Percentiles rank a stretch among this genome's conserved stretches.
These are phyloP conservation scores for Russula sp. DNA, from an alignment of 768 basidiomycete genomes.

Conservation along the genomic window DNA sequence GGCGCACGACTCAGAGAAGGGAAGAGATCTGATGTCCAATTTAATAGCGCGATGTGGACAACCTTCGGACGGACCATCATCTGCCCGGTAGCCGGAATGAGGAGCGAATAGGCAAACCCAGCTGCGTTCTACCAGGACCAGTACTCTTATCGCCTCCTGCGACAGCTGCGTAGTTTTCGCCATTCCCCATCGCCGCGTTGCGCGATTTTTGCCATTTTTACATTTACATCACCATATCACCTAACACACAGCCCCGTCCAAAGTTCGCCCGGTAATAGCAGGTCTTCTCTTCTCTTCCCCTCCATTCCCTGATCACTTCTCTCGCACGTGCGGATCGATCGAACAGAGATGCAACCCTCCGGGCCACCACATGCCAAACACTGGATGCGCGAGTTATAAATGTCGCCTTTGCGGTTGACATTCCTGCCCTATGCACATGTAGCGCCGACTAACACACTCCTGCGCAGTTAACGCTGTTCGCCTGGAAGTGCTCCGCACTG, in stretches of 20 bases:
- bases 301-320: not conserved
- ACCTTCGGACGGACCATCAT: slow-evolving; percentile 3
- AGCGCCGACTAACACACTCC: not conserved
- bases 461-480: slow-evolving; percentile 22
- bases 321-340: slow-evolving; percentile 10
- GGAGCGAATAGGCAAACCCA: not conserved
- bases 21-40: not conserved
- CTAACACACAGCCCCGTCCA: not conserved
- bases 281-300: slow-evolving; percentile 1
- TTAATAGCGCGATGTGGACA: slow-evolving; percentile 1
- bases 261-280: not conserved
- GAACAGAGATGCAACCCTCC: not conserved
- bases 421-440: not conserved
- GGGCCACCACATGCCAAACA: not conserved
- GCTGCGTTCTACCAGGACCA: not conserved
- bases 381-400: not conserved
- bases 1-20: not conserved
- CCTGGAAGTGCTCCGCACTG: not conserved
- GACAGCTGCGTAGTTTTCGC: slow-evolving; percentile 24
- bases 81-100: not conserved
- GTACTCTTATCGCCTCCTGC: slow-evolving; percentile 1
- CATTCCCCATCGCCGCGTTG: slow-evolving; percentile 17
- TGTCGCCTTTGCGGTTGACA: not conserved
- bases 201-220: slow-evolving; percentile 20
- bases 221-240: not conserved